phyloP scores from a whole-genome alignment of 495 filamentous ascomycete genomes.

The Aspergillus indologenus region DNA sequence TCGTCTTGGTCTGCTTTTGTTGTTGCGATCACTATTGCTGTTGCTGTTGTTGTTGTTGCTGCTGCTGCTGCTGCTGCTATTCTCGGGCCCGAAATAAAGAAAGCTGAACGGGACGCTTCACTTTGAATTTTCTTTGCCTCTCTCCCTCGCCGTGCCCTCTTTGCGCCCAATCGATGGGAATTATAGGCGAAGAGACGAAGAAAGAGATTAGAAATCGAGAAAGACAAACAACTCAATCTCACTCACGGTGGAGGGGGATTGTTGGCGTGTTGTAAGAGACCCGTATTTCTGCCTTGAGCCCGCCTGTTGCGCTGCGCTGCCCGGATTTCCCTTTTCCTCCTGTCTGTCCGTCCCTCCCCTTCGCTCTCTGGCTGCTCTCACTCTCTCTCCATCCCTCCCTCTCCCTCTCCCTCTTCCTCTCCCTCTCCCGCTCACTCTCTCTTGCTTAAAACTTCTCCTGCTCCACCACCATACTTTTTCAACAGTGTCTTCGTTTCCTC shows the following conservation, averaged over 20 bases:
- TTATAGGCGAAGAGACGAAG: not conserved
- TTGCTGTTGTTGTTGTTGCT: not conserved
- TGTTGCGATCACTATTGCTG: not conserved
- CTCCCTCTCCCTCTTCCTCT: constrained; percentile 5
- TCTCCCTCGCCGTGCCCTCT: constrained; percentile 16
- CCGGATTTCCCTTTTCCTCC: constrained; percentile 7
- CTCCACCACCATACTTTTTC: not conserved
- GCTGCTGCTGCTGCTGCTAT: not conserved
- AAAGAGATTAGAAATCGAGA: not conserved
- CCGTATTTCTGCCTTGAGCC: not conserved
- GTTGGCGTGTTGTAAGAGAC: not conserved
- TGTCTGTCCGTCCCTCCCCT: constrained; percentile 9
- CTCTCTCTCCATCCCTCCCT: constrained; percentile 9
- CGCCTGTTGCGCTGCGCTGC: no score
- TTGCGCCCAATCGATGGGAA: not conserved
- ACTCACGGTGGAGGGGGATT: no score
- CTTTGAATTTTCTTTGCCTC: constrained; percentile 14
- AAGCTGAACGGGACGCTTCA: not conserved
- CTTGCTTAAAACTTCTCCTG: not conserved
- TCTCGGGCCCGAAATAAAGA: not conserved
- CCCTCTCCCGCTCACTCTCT: not conserved
- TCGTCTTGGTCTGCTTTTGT: not conserved
- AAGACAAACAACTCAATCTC: not conserved
- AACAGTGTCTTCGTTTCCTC: not conserved
- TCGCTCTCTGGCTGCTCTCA: constrained; percentile 19